Evolutionary conservation across 2,329 filamentous ascomycete species (phyloP), one percentile per base, ranked within the genome.

Genomic region (Trichoderma lentiforme): DNA sequence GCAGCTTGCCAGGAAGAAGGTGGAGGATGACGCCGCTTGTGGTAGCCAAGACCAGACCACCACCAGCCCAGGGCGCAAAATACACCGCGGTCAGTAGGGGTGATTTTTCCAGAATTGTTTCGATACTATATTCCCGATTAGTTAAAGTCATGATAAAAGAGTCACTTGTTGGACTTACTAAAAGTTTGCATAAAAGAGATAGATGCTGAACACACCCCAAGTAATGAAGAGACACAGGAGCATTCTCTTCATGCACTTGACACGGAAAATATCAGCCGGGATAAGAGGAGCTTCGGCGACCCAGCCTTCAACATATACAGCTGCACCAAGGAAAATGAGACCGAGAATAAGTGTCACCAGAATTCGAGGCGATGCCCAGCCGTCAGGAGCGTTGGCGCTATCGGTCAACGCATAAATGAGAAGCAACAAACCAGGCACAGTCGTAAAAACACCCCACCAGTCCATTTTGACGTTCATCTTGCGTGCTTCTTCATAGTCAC

Each of bases 371-470:
- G 89, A 90, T 32, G 80, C 83, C 91, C 91, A 93, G 15, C 88
- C 86, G 6, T 86, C 75, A 0, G 86, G 83, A 1, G 89, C 89
- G 77, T 91, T 88, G 1, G 88, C 86, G 60, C 88, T 89, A 72
- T 92, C 88, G 1, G 91, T 92, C 71, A 93, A 86, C 3, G 91
- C 88, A 74, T 90, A 93, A 5, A 92, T 88, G 75, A 92, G 81
- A n/a, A 93, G 82, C 24, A 91, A 83, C 6, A 92, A 79, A 0
- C 90, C 91, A 0, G 83, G 82, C 2, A 90, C 82, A 14, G 87
- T 88, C 24, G 88, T 83, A 5, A 81, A 76, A 7, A 84, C 81
- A 1, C 90, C 90, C 47, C 83, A 79, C 87, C 88, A 92, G 77
- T 92, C 90, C 89, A 92, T 92, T 47, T 75, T 75, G 68, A 78